Conservation (phyloP, 2,329 filamentous ascomycete species). For the Hypoxylon sp. region DNA sequence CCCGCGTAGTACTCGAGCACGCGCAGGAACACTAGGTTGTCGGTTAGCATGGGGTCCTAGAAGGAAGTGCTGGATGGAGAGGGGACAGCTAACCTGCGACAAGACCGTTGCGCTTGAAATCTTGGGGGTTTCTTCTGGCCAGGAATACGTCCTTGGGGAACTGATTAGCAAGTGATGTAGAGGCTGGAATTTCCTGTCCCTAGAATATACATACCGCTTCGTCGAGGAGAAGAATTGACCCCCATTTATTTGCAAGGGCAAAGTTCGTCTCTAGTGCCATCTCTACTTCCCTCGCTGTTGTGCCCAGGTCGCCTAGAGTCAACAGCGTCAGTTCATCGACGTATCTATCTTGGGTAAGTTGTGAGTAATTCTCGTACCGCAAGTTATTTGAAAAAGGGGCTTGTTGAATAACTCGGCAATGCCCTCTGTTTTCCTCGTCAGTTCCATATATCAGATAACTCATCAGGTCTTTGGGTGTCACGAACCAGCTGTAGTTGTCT, state of each 20-base stretch:
- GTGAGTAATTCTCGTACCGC: constrained; percentile 27
- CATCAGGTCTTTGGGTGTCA: not conserved
- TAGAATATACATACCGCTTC: constrained; percentile 31
- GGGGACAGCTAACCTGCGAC: constrained; percentile 40
- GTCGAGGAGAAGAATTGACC: constrained; percentile 31
- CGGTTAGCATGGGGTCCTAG: not conserved
- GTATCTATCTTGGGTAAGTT: no score
- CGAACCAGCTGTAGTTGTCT: constrained; percentile 33
- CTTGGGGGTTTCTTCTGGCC: constrained; percentile 7
- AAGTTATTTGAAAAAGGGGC: constrained; percentile 34
- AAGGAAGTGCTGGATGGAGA: not conserved
- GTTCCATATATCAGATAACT: not conserved
- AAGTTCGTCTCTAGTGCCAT: constrained; percentile 34
- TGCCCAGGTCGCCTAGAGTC: constrained; percentile 42
- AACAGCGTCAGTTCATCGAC: not conserved
- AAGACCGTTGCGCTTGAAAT: constrained; percentile 43
- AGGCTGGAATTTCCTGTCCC: no score
- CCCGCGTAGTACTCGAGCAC: constrained; percentile 49
- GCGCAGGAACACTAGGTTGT: constrained; percentile 46
- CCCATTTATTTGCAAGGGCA: constrained; percentile 28
- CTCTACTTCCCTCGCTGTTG: constrained; percentile 45
- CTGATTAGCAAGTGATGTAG: not conserved
- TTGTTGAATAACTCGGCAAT: constrained; percentile 22
- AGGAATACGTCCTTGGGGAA: constrained; percentile 28
- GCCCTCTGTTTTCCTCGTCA: constrained; percentile 15